These are phyloP conservation scores for Cinchona pubescens DNA, from an alignment of 257 asterid genomes.

Conservation along the genomic window DNA sequence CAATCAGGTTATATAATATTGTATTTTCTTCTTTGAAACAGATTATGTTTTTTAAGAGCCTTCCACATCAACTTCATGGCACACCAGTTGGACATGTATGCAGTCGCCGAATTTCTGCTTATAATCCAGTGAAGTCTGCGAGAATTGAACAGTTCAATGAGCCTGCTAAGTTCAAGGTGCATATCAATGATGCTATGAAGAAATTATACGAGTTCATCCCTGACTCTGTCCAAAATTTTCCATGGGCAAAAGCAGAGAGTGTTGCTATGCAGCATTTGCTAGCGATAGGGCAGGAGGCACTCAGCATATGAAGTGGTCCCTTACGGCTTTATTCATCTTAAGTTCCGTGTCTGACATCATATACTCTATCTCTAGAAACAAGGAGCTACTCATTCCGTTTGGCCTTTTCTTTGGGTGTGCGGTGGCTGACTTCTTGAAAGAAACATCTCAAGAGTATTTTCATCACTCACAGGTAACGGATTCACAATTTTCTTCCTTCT, in stretches of 20 bases:
- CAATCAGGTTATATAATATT: no score
- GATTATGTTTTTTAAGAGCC: constrained; percentile 29
- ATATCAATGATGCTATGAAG: constrained; percentile 27
- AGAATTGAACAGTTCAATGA: constrained; percentile 31
- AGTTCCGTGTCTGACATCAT: constrained; percentile 44
- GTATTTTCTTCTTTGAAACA: constrained; percentile 20
- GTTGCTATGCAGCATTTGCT: constrained; percentile 35
- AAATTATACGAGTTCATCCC: constrained; percentile 40
- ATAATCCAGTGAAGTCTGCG: constrained; percentile 33
- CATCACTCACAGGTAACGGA: constrained; percentile 38
- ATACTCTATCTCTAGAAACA: constrained; percentile 48
- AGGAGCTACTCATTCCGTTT: constrained; percentile 54
- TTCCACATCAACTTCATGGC: constrained; percentile 18
- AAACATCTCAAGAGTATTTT: constrained; percentile 40
- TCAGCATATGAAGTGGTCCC: constrained; percentile 63
- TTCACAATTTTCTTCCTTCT: not conserved
- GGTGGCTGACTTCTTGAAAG: constrained; percentile 41
- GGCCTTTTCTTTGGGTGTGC: constrained; percentile 55
- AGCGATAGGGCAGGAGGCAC: constrained; percentile 39
- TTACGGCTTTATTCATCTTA: constrained; percentile 33
- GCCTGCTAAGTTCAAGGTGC: constrained; percentile 32
- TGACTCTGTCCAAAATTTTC: constrained; percentile 45
- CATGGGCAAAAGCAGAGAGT: constrained; percentile 57
- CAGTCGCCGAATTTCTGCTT: constrained; percentile 27
- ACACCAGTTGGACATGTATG: constrained; percentile 13